Base-by-base conservation (phyloP, 176 grass and related monocot genomes). In the Thinopyrum elongatum region DNA sequence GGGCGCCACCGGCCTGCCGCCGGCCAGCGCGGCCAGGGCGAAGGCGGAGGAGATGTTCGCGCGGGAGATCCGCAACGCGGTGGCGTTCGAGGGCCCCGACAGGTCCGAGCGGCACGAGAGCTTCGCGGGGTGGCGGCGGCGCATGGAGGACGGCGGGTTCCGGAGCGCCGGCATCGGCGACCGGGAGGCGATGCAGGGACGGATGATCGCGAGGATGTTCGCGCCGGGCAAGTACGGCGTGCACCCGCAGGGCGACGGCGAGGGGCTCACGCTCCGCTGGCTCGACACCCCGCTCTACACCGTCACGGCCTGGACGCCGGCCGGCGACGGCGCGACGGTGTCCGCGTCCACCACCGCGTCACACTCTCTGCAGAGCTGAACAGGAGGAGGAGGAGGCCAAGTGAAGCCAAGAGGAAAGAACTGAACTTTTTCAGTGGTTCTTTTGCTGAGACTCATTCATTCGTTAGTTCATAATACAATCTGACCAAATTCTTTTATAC, bases 31-130 rank as follows among this genome's bases (percentile, higher is more conserved):
- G 0, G 90, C 86, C 23, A 90, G 97, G 94, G 80, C 66, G 61
- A 97, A 91, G 77, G 87, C 92, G 7, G 97, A 99, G 82, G 90
- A 99, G 89, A 92, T 96, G 97, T 97, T 94, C 85, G 92, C 92
- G 8, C 77, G 89, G 89, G 94, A 94, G 90, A 94, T 99, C 29
- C 92, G 92, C 35, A 94, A 94, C 87, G 79, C 90, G 39, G 91
- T 99, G 44, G 92, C 90, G 22, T 97, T 95, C 78, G 94, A 92
- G n/a, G 97, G 90, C 61, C 29, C 25, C 6, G 94, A 97, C 76
- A 82, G 92, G 42, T 68, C 84, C 11, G 92, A 99, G 80, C 83
- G 94, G 77, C 92, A 99, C 76, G 94, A 99, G 87, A 97, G 57
- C 65, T 97, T 99, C 61, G 70, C 29, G 0, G 61, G 62, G 5